Conservation (phyloP, 768 basidiomycete species). For the Trametes maxima region DNA sequence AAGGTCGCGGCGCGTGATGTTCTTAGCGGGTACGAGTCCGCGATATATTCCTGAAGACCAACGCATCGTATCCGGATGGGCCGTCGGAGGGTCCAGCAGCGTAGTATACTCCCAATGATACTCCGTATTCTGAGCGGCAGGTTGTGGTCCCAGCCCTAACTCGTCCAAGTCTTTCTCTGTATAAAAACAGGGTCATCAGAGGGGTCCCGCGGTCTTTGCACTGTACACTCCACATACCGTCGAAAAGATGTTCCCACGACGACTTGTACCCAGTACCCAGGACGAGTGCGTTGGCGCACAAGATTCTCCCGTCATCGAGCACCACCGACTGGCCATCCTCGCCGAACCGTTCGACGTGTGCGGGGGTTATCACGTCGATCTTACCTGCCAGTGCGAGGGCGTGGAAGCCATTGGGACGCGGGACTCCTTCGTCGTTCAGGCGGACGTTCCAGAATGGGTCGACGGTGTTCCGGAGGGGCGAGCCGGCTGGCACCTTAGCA, state of each 20-base stretch:
- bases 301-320: constrained; percentile 43
- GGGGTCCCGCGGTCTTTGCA: not conserved
- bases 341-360: constrained; percentile 41
- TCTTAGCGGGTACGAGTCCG: constrained; percentile 63
- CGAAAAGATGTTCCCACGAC: constrained; percentile 54
- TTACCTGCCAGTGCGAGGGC: constrained; percentile 48
- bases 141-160: constrained; percentile 51
- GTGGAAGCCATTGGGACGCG: constrained; percentile 50
- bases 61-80: constrained; percentile 36
- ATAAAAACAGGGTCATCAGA: constrained; percentile 37
- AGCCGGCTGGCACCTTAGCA: constrained; percentile 30
- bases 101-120: constrained; percentile 36
- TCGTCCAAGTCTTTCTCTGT: constrained; percentile 50
- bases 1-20: constrained; percentile 57
- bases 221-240: constrained; percentile 31
- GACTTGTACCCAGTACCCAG: constrained; percentile 61
- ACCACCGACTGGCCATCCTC: constrained; percentile 41
- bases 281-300: constrained; percentile 50
- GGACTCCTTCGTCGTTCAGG: constrained; percentile 54
- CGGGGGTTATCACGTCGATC: constrained; percentile 52
- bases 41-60: constrained; percentile 57
- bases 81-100: constrained; percentile 12
- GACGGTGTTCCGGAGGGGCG: constrained; percentile 50
- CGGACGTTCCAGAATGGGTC: constrained; percentile 49
- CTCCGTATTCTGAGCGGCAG: constrained; percentile 28